These are phyloP conservation scores for Bacidia gigantensis DNA, from an alignment of 495 filamentous ascomycete species.

Conservation along the genomic window DNA sequence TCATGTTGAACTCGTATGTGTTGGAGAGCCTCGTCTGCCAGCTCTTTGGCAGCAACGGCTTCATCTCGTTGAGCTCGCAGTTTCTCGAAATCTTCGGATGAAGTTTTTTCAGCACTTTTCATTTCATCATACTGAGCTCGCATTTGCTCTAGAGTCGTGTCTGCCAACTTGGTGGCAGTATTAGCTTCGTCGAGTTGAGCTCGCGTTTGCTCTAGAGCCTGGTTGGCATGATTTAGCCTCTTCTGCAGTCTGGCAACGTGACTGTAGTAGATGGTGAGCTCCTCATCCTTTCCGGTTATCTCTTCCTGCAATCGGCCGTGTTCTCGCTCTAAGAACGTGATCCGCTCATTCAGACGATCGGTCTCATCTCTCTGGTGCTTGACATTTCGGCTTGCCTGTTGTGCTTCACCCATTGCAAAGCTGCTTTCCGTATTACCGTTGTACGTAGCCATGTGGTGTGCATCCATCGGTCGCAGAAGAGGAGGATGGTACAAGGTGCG, in stretches of 20 bases:
- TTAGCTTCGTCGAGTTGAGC: neutral
- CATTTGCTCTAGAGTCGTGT: neutral
- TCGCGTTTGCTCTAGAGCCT: neutral
- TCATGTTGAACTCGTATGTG: neutral
- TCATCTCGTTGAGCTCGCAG: neutral
- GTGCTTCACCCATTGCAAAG: no score
- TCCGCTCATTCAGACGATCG: neutral
- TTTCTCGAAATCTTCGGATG: neutral
- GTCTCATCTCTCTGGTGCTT: neutral
- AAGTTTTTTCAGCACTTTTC: neutral
- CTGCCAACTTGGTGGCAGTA: neutral
- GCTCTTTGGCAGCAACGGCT: neutral
- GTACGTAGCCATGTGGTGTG: no score
- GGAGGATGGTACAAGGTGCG: no score
- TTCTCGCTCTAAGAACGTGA: neutral
- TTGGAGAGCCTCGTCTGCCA: neutral
- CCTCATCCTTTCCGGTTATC: neutral
- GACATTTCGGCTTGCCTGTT: no score
- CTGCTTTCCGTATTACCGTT: no score
- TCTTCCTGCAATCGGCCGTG: neutral
- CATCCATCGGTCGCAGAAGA: no score
- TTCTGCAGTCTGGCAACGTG: neutral
- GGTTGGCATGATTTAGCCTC: neutral
- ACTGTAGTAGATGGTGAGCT: constrained; percentile 1
- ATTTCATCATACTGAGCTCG: neutral